Percentiles rank a stretch among this genome's conserved stretches.
phyloP scores from a whole-genome alignment of 2,329 filamentous ascomycete species.

The Phialocephala subalpina region DNA sequence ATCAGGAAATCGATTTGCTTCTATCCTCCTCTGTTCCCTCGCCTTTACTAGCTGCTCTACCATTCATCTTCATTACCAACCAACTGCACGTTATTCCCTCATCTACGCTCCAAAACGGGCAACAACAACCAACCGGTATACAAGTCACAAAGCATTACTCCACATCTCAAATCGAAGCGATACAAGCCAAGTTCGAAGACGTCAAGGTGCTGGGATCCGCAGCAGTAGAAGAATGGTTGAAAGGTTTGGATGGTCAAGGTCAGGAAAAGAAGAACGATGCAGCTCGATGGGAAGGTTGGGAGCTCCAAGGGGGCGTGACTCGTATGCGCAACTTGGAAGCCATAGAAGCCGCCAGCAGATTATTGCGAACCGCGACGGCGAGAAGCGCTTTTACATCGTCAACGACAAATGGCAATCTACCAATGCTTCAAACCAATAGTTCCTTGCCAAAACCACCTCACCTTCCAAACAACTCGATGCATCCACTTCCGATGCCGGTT shows the following conservation, averaged over 20 bases:
- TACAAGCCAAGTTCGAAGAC: constrained; percentile 68
- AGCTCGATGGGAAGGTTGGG: constrained; percentile 80
- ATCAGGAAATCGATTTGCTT: constrained; percentile 74
- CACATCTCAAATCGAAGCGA: constrained; percentile 65
- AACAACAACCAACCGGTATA: constrained; percentile 55
- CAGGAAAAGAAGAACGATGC: constrained; percentile 66
- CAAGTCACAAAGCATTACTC: constrained; percentile 73
- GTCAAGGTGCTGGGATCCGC: constrained; percentile 73
- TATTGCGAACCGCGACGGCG: background rate
- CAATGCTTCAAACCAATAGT: constrained; percentile 17
- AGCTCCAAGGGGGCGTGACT: constrained; percentile 43
- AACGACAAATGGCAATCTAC: constrained; percentile 24
- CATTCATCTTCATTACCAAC: constrained; percentile 70
- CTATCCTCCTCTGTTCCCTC: constrained; percentile 67
- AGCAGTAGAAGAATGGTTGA: constrained; percentile 79
- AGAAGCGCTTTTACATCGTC: constrained; percentile 5
- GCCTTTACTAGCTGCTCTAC: constrained; percentile 71
- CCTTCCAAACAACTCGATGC: constrained; percentile 19
- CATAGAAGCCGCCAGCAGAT: constrained; percentile 10
- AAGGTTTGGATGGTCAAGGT: constrained; percentile 73
- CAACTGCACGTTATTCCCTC: constrained; percentile 68
- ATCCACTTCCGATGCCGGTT: constrained; percentile 20
- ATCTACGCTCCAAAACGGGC: constrained; percentile 59
- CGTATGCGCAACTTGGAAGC: constrained; percentile 34
- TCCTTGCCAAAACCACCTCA: constrained; percentile 21